Percentiles rank a stretch among this genome's conserved stretches.
These are phyloP conservation scores for Yarrowia divulgata DNA, from an alignment of 805 yeast genomes.

Conservation along the genomic window DNA sequence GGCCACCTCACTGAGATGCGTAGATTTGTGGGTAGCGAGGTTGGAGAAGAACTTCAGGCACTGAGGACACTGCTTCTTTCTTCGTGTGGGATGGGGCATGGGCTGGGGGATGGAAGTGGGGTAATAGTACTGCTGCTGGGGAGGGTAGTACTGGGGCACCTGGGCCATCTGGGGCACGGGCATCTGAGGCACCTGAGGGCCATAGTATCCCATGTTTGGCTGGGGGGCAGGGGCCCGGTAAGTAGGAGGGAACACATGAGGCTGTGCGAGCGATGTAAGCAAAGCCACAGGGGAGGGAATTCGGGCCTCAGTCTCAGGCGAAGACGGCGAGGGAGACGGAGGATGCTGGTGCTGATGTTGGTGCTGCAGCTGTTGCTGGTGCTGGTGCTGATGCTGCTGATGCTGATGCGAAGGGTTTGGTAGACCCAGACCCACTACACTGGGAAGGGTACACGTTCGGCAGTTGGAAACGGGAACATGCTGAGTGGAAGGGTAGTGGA, in stretches of 20 bases:
- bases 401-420: conserved; percentile 31
- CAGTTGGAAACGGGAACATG: conserved; percentile 32
- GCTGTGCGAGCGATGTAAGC: conserved; percentile 27
- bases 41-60: conserved; percentile 75
- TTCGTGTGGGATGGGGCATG: conserved; percentile 49
- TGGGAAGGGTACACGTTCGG: conserved; percentile 29
- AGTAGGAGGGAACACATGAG: conserved; percentile 15
- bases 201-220: conserved; percentile 25
- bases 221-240: conserved; percentile 18
- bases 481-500: conserved; percentile 21
- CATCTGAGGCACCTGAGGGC: conserved; percentile 16
- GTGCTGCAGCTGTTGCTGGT: conserved; percentile 7
- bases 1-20: conserved; percentile 72
- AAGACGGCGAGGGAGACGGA: conserved; percentile 37
- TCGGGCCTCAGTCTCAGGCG: conserved; percentile 35
- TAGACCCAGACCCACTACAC: conserved; percentile 26
- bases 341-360: conserved; percentile 34
- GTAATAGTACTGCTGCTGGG: conserved; percentile 34
- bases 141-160: conserved; percentile 38
- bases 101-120: conserved; percentile 35
- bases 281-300: conserved; percentile 37
- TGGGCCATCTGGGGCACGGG: conserved; percentile 1
- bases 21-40: conserved; percentile 81
- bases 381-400: conserved; percentile 6
- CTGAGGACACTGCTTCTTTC: conserved; percentile 74